Evolutionary conservation across 345 rosid species (phyloP).

Genomic region (Citrus australasica): DNA sequence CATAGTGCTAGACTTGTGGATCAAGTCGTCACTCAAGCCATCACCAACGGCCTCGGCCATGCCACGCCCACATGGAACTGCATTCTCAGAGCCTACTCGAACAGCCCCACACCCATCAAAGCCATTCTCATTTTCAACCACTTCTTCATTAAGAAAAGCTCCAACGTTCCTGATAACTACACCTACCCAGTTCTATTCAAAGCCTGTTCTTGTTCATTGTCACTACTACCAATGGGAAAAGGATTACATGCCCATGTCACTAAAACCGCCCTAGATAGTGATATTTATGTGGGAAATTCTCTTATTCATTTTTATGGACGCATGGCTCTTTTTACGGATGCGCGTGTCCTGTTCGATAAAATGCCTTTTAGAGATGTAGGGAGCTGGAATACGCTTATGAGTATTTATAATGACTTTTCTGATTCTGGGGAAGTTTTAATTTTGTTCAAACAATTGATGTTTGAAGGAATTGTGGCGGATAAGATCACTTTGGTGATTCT

Average conservation of each 20-base stretch:
- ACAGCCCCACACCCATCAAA: conserved; percentile 20
- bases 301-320: conserved; percentile 14
- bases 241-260: conserved; percentile 19
- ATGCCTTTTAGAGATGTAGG: conserved; percentile 19
- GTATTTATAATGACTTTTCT: conserved; percentile 1
- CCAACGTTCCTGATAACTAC: conserved; percentile 10
- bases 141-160: not conserved
- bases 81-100: conserved; percentile 21
- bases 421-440: conserved; percentile 3
- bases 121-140: conserved; percentile 18
- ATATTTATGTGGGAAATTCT: conserved; percentile 20
- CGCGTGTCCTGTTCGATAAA: conserved; percentile 11
- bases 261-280: conserved; percentile 7
- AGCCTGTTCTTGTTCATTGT: conserved; percentile 16
- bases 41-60: conserved; percentile 9
- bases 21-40: conserved; percentile 24
- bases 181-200: conserved; percentile 22
- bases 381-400: conserved; percentile 25
- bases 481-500: not conserved
- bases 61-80: conserved; percentile 21
- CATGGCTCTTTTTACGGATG: not conserved
- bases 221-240: not conserved
- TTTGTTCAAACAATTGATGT: conserved; percentile 14
- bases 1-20: not conserved
- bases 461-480: conserved; percentile 13